These are phyloP conservation scores for Orbilia brochopaga DNA, from an alignment of 2,329 filamentous ascomycete genomes.

Conservation along the genomic window DNA sequence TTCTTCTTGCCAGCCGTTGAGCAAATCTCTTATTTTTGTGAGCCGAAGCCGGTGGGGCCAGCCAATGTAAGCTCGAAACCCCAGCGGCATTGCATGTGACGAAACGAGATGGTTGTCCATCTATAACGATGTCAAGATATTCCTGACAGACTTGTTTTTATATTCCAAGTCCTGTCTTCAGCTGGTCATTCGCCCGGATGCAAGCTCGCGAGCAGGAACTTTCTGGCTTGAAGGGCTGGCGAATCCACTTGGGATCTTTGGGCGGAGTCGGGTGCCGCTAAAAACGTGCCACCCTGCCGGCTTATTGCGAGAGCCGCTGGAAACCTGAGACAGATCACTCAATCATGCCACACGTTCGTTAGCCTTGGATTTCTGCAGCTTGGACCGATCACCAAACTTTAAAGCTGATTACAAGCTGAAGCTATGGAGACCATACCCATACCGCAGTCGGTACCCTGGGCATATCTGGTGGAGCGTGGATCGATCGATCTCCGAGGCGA, in stretches of 20 bases:
- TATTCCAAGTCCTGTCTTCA: background rate
- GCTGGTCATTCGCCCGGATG: background rate
- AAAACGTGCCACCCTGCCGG: conserved; percentile 1
- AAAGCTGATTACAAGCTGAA: background rate
- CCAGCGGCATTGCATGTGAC: background rate
- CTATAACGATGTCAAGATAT: background rate
- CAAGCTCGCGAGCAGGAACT: background rate
- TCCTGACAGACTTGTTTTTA: background rate
- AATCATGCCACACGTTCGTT: background rate
- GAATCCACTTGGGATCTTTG: background rate
- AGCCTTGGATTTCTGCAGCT: background rate
- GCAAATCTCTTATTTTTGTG: background rate
- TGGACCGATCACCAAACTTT: background rate
- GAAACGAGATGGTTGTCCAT: background rate
- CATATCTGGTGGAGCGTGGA: background rate
- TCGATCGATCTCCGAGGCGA: background rate
- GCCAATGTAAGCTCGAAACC: background rate
- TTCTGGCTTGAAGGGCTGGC: background rate
- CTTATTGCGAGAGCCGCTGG: conserved; percentile 3
- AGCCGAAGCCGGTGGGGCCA: background rate
- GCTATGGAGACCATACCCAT: background rate
- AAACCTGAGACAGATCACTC: conserved; percentile 2
- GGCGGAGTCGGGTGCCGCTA: background rate
- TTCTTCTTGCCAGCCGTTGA: conserved; percentile 7
- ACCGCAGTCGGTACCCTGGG: background rate